Evolutionary conservation across 2,329 filamentous ascomycete genomes (phyloP).

Genomic region (Aspergillus sp.): DNA sequence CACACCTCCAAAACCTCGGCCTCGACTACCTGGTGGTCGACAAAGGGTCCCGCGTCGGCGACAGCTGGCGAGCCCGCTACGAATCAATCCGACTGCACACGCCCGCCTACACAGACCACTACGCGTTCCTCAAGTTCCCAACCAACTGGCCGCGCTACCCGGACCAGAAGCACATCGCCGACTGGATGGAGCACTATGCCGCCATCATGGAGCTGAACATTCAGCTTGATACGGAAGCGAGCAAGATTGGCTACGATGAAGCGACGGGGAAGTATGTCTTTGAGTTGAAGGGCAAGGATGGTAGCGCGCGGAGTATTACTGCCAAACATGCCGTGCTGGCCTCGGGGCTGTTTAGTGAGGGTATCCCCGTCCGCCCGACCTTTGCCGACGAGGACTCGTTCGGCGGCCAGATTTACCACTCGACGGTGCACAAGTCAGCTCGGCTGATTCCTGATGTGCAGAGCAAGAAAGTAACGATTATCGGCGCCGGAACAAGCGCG

Average conservation of each 20-base stretch:
- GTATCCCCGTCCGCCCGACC: background rate
- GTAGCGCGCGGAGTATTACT: background rate
- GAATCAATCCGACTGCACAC: background rate
- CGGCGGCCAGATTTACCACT: background rate
- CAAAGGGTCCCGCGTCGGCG: background rate
- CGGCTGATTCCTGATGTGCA: background rate
- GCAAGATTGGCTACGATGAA: background rate
- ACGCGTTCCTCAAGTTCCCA: background rate
- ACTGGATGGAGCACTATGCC: conserved; percentile 1
- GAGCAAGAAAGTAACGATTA: background rate
- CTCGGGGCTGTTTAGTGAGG: background rate
- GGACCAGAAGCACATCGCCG: background rate
- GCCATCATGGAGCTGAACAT: background rate
- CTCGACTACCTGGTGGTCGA: background rate
- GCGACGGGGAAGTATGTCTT: background rate
- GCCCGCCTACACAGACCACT: background rate
- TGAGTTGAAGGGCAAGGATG: background rate
- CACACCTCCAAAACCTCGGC: background rate
- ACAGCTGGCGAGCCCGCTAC: background rate
- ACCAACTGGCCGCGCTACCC: conserved; percentile 2
- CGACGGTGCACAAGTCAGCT: background rate
- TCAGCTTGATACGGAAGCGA: background rate
- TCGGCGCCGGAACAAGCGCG: background rate
- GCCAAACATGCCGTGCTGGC: background rate
- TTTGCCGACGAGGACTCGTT: background rate